Evolutionary conservation across 2,329 filamentous ascomycete genomes (phyloP), one percentile per base, ranked within the genome.

Genomic region (Fusarium metavorans): DNA sequence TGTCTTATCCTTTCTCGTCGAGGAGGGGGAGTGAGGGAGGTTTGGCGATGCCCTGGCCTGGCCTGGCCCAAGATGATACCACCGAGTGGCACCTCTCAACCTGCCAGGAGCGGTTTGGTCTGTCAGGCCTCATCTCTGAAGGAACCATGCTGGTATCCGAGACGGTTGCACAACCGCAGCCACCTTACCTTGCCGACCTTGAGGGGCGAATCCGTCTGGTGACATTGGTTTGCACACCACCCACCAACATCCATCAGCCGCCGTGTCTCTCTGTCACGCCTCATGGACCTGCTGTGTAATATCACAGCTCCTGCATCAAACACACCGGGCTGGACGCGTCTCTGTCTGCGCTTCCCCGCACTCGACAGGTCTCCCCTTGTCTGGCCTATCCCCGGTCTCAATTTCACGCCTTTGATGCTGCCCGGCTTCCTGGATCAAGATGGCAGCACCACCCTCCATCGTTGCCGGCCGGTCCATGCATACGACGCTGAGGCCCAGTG

Each of bases 331-430:
- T 59, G 48, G 58, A 66, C 58, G 66, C 67, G 66, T 64, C 65
- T 69, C 54, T 48, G 56, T 23, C 57, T 71, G 62, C 60, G 48
- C 63, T 76, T 76, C 76, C 77, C 76, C 77, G 75, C 77, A 78
- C 70, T 66, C 61, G 25, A 50, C 25, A 50, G 23, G 68, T 70
- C 61, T 52, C 41, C 61, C 56, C 41, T 45, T 52, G 67, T 61
- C 63, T 62, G 66, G 18, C 32, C 70, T 60, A 64, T 56, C 68
- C 70, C 67, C 70, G 72, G 69, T 50, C 52, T 20, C 65, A 52
- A 65, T 62, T 61, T 56, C 64, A 66, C 64, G 64, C 70, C 67
- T 20, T 61, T 61, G 23, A 57, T 62, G 48, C 68, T 63, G 63
- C 60, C 61, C 62, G 63, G 62, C 60, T 59, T 65, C 67, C 70